phyloP scores from a whole-genome alignment of 768 basidiomycete species.

The Tulasnella sp. region DNA sequence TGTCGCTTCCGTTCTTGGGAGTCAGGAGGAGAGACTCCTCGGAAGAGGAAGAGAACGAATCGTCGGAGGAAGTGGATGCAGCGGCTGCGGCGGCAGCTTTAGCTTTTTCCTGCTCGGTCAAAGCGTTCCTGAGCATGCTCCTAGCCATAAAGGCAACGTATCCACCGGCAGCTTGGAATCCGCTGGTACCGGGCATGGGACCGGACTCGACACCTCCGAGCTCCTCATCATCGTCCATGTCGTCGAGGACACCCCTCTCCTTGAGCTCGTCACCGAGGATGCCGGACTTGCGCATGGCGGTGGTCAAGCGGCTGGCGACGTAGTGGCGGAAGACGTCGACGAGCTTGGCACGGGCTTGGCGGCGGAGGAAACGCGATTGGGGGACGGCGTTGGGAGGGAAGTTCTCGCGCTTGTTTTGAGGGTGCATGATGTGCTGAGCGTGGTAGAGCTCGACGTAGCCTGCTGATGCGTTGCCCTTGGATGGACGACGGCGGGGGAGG shows the following conservation, averaged over 20 bases:
- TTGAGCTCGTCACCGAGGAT: slow-evolving; percentile 18
- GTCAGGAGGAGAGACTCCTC: slow-evolving; percentile 15
- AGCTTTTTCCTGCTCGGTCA: slow-evolving; percentile 2
- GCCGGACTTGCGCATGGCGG: slow-evolving; percentile 9
- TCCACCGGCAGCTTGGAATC: slow-evolving; percentile 10
- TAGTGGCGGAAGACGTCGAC: slow-evolving; percentile 18
- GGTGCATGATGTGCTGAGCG: slow-evolving; percentile 12
- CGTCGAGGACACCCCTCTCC: slow-evolving; percentile 12
- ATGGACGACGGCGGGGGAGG: background rate
- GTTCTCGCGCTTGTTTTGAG: slow-evolving; percentile 3
- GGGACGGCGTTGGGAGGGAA: background rate
- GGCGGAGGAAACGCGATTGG: slow-evolving; percentile 12
- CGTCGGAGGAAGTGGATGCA: background rate
- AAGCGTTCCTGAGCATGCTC: slow-evolving; percentile 1
- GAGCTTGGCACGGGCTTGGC: slow-evolving; percentile 18
- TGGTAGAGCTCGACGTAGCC: slow-evolving; percentile 1
- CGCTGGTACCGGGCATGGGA: background rate
- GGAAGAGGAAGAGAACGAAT: slow-evolving; percentile 1
- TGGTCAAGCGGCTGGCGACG: slow-evolving; percentile 11
- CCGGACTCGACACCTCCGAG: background rate
- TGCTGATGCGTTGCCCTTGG: background rate
- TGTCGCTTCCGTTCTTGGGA: slow-evolving; percentile 8
- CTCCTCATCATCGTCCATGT: slow-evolving; percentile 10
- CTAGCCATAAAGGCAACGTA: slow-evolving; percentile 13
- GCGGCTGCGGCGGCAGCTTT: background rate